Conservation (phyloP, 163 green algal species). For the Prototheca wickerhamii region DNA sequence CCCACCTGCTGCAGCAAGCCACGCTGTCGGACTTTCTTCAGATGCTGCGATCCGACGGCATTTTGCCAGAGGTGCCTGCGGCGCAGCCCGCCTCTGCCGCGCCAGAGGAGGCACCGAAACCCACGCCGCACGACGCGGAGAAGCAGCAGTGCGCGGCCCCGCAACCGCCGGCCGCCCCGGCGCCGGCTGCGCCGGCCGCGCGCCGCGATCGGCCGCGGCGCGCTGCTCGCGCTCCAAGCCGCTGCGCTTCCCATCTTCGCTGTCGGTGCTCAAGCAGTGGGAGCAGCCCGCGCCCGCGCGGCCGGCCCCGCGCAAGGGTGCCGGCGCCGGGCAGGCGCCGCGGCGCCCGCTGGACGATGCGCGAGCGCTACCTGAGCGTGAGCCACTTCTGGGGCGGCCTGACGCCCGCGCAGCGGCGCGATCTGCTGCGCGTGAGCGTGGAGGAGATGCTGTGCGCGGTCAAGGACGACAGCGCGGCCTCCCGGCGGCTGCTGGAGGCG, state of each 20-base stretch:
- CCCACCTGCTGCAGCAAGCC: conserved; percentile 26
- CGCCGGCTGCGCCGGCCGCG: too few relatives aligned
- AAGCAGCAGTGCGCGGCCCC: too few relatives aligned
- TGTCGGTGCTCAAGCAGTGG: conserved; percentile 23
- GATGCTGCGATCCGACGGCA: conserved; percentile 2
- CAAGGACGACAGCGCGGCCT: conserved; percentile 38
- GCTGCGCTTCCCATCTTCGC: conserved; percentile 12
- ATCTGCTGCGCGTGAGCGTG: conserved; percentile 58
- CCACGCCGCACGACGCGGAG: too few relatives aligned
- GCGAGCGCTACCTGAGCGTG: conserved; percentile 57
- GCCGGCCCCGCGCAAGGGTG: not conserved
- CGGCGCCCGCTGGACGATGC: conserved; percentile 5
- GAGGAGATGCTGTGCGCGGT: conserved; percentile 35
- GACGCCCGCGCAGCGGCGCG: conserved; percentile 29
- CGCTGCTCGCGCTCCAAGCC: not conserved
- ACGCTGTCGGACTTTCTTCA: conserved; percentile 25
- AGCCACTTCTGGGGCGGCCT: conserved; percentile 55
- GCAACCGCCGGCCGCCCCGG: too few relatives aligned
- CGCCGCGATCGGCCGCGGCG: not conserved
- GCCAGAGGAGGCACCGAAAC: too few relatives aligned
- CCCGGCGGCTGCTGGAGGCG: conserved; percentile 52
- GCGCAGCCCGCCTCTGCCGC: too few relatives aligned
- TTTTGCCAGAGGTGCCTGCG: not conserved
- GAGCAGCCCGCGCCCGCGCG: not conserved
- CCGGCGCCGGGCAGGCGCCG: not conserved